These are phyloP conservation scores for Spiraea crenata DNA, from an alignment of 331 rosid species.

Conservation along the genomic window DNA sequence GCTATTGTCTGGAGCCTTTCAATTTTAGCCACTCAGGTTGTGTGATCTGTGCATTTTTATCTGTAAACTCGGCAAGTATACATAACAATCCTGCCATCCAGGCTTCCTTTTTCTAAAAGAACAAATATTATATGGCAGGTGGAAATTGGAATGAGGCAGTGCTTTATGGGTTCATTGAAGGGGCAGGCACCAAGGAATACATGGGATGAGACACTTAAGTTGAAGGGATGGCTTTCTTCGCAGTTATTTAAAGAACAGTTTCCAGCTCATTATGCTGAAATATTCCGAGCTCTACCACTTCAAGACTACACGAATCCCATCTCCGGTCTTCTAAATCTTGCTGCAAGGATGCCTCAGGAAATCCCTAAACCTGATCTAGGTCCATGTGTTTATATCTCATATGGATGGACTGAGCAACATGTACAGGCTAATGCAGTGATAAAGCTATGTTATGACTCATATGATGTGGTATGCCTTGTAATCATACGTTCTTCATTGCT, in stretches of 20 bases:
- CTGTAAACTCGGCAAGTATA: neutral
- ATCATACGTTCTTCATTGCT: constrained; percentile 1
- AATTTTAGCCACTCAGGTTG: neutral
- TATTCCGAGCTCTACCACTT: constrained; percentile 74
- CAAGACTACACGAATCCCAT: constrained; percentile 91
- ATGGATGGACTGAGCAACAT: constrained; percentile 62
- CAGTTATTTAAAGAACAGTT: constrained; percentile 83
- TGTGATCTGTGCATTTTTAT: neutral
- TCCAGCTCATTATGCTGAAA: constrained; percentile 80
- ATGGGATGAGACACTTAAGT: constrained; percentile 72
- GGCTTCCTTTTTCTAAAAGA: neutral
- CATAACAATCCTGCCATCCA: neutral
- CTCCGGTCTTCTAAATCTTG: constrained; percentile 82
- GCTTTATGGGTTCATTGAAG: constrained; percentile 73
- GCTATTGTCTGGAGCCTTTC: constrained; percentile 16
- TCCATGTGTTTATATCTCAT: constrained; percentile 73
- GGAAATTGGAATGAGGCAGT: constrained; percentile 80
- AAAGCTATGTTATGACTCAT: constrained; percentile 67
- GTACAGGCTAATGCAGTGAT: constrained; percentile 57
- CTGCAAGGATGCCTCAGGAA: constrained; percentile 71
- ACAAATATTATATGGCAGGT: constrained; percentile 56
- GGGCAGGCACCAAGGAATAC: constrained; percentile 50
- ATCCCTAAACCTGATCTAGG: constrained; percentile 74
- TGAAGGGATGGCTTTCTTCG: constrained; percentile 89
- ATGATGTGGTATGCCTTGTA: constrained; percentile 68